Conservation (phyloP, 176 grass and related monocot genomes). For the Sorghum bicolor region DNA sequence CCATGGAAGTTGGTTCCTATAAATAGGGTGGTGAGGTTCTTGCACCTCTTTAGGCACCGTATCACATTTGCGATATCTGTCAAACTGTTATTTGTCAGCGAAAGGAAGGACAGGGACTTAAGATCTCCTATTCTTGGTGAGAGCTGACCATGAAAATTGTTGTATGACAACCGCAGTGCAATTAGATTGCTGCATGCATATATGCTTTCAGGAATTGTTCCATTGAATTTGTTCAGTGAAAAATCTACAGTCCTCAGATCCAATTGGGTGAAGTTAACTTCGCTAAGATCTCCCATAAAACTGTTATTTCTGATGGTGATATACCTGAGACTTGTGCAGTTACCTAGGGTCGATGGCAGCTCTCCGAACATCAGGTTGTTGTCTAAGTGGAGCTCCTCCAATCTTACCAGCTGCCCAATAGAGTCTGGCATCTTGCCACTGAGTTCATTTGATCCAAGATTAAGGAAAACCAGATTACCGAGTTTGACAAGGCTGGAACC, state of each 20-base stretch:
- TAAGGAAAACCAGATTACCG: constrained; percentile 37
- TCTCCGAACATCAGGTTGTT: constrained; percentile 52
- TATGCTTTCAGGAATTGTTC: constrained; percentile 64
- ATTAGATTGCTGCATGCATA: constrained; percentile 60
- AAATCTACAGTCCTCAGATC: constrained; percentile 63
- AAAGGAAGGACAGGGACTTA: constrained; percentile 53
- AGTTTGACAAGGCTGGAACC: constrained; percentile 41
- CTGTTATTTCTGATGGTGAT: constrained; percentile 63
- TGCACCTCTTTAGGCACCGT: constrained; percentile 48
- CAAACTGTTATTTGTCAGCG: constrained; percentile 48
- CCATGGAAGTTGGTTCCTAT: constrained; percentile 52
- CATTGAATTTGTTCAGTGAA: constrained; percentile 52
- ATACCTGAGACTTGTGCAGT: constrained; percentile 55
- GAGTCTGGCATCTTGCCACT: constrained; percentile 47
- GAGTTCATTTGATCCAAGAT: constrained; percentile 47
- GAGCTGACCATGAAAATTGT: constrained; percentile 49
- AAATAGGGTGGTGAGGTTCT: constrained; percentile 48
- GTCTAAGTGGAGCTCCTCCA: constrained; percentile 46
- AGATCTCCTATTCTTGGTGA: constrained; percentile 53
- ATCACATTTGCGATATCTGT: constrained; percentile 51
- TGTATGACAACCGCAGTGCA: constrained; percentile 57
- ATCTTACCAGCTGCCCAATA: constrained; percentile 48
- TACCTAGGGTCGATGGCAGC: constrained; percentile 47
- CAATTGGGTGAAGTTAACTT: constrained; percentile 52
- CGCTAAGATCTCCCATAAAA: constrained; percentile 48